A percentile compares a stretch with the other conserved stretches of the same genome.
Conservation (phyloP, 768 basidiomycete genomes). For the Cystofilobasidium bisporidii region DNA sequence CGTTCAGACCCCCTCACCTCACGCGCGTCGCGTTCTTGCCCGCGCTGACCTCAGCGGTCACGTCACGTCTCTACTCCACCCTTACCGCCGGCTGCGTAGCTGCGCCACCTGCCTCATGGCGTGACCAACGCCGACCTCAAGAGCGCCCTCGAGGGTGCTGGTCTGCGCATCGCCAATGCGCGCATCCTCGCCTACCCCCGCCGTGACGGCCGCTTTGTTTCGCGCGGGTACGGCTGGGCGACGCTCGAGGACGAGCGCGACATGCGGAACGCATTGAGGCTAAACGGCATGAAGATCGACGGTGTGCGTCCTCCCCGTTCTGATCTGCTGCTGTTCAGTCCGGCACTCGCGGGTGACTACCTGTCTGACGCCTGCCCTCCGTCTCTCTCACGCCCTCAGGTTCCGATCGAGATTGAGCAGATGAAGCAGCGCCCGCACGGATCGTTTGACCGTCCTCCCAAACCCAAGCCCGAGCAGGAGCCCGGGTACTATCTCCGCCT, state of each 20-base stretch:
- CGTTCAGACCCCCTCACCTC: not conserved
- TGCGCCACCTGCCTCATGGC: conserved; percentile 13
- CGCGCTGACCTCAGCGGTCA: not conserved
- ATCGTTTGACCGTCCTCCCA: not conserved
- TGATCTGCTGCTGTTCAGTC: not conserved
- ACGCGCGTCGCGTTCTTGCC: not conserved
- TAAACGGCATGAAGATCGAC: conserved; percentile 12
- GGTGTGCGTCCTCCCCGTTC: conserved; percentile 5
- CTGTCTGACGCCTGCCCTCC: not conserved
- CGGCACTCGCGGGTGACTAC: not conserved
- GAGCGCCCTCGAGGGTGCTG: not conserved
- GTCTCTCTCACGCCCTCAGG: not conserved
- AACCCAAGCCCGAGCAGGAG: not conserved
- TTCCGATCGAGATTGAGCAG: not conserved
- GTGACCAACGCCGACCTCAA: not conserved
- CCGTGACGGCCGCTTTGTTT: conserved; percentile 14
- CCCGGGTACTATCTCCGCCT: not conserved
- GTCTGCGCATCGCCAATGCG: not conserved
- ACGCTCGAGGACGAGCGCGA: not conserved
- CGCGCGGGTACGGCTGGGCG: conserved; percentile 24
- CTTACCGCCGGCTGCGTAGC: no score
- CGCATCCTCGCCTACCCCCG: conserved; percentile 16
- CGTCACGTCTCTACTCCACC: not conserved
- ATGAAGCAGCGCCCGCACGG: not conserved
- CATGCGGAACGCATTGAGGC: not conserved